Conservation (phyloP, 2,329 filamentous ascomycete species). For the Xylariaceae sp. region DNA sequence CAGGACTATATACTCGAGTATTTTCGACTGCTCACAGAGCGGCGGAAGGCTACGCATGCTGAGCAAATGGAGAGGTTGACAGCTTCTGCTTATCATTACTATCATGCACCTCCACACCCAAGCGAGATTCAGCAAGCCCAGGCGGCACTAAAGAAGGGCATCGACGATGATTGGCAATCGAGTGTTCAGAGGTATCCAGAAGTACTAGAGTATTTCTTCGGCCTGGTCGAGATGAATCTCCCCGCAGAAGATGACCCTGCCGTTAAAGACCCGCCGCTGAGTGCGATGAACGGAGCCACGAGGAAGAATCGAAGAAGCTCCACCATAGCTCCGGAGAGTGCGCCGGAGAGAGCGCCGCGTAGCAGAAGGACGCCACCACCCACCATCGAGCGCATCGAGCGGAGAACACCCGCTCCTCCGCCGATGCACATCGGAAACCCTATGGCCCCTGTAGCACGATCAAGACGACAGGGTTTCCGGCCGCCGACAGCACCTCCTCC, state of each 20-base stretch:
- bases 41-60: slow-evolving; percentile 55
- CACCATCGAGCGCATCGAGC: slow-evolving; percentile 36
- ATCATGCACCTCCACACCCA: slow-evolving; percentile 54
- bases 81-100: slow-evolving; percentile 54
- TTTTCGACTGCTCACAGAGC: slow-evolving; percentile 57
- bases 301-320: slow-evolving; percentile 45
- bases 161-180: slow-evolving; percentile 74
- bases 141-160: slow-evolving; percentile 63
- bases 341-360: slow-evolving; percentile 31
- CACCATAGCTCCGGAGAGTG: slow-evolving; percentile 37
- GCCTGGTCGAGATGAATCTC: slow-evolving; percentile 61
- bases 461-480: slow-evolving; percentile 25
- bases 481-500: slow-evolving; percentile 29
- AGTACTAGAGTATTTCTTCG: slow-evolving; percentile 77
- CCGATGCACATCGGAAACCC: slow-evolving; percentile 28
- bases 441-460: slow-evolving; percentile 24
- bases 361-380: slow-evolving; percentile 38
- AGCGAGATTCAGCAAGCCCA: slow-evolving; percentile 62
- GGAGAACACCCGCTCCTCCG: slow-evolving; percentile 40
- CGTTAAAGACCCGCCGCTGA: slow-evolving; percentile 58
- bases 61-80: slow-evolving; percentile 54
- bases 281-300: slow-evolving; percentile 46
- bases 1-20: slow-evolving; percentile 66
- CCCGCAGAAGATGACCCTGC: slow-evolving; percentile 58
- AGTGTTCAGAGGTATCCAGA: slow-evolving; percentile 74